Base-by-base conservation (phyloP, 1,139 yeast genomes). In the Debaryomycetaceae sp. region DNA sequence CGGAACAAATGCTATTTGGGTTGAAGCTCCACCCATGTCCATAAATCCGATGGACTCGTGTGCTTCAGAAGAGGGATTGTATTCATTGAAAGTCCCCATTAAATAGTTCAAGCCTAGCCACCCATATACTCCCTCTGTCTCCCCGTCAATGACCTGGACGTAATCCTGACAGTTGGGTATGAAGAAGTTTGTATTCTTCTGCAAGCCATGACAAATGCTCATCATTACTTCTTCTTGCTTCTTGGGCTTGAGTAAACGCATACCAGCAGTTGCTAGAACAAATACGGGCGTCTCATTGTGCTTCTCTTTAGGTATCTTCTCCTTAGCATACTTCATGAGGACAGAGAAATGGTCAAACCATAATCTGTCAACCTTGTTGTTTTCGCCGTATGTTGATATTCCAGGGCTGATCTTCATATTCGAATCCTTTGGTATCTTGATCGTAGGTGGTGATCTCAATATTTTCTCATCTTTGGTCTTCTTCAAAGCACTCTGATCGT, bases 1-100 rank as follows among this genome's bases (percentile, higher is more conserved):
- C 0, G 95, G 95, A 13, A 81, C 86, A 69, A 86, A 87, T 7
- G 93, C 88, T 31, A 87, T 76, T 55, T 87, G 95, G 0, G 90
- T 84, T 4, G 91, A 84, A 0, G 95, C 95, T 17, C 95, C 95
- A 6, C 95, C 95, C 95, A 86, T 86, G 60, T 86, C 95, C 91
- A 87, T 84, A 56, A 87, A 86, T 2, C 95, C 95, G 46, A 79
- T 76, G 0, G 89, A 79, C n/a, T 70, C 69, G 52, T 77, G 83
- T 0, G 45, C 44, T 1, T 59, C 60, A 2, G 59, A 49, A 5
- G 54, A 42, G 0, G 59, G 41, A 37, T 75, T 72, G 55, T 75
- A 81, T 42, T 71, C 61, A 43, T 79, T 64, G 41, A 83, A 73
- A 52, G 73, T 76, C 0, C 81, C 82, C 73, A 79, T 70, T 40